Evolutionary conservation across 352 stramenopile genomes (phyloP).

Genomic region (Nothophytophthora sp.): DNA sequence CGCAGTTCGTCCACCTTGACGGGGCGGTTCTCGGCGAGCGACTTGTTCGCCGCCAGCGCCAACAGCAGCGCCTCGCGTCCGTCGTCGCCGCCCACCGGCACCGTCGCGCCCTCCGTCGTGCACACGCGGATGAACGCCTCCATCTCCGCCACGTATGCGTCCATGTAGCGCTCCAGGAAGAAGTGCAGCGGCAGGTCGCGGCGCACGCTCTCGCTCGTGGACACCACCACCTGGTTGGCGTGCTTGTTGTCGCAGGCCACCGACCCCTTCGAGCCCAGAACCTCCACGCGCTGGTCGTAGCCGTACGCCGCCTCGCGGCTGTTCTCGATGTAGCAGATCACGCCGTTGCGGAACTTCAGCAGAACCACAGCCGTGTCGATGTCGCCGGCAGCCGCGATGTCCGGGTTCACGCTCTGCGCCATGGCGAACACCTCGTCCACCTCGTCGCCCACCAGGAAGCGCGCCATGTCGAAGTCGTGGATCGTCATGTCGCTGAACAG

Average conservation of each 20-base stretch:
- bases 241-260: slow-evolving; percentile 93
- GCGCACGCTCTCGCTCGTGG: slow-evolving; percentile 39
- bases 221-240: slow-evolving; percentile 84
- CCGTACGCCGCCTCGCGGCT: slow-evolving; percentile 93
- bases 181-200: slow-evolving; percentile 94
- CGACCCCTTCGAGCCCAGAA: slow-evolving; percentile 91
- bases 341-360: slow-evolving; percentile 90
- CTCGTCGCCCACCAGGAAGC: slow-evolving; percentile 89
- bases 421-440: slow-evolving; percentile 73
- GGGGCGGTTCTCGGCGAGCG: slow-evolving; percentile 64
- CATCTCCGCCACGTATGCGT: slow-evolving; percentile 81
- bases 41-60: slow-evolving; percentile 69
- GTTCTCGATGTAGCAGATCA: slow-evolving; percentile 94
- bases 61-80: slow-evolving; percentile 69
- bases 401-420: slow-evolving; percentile 53
- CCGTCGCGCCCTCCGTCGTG: slow-evolving; percentile 27
- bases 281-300: slow-evolving; percentile 95
- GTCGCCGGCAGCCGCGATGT: slow-evolving; percentile 76
- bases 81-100: slow-evolving; percentile 59
- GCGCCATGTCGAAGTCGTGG: slow-evolving; percentile 95
- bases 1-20: slow-evolving; percentile 63
- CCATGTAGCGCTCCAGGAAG: slow-evolving; percentile 94
- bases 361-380: slow-evolving; percentile 92
- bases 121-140: slow-evolving; percentile 69
- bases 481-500: slow-evolving; percentile 97